phyloP scores from a whole-genome alignment of 2,329 filamentous ascomycete genomes.

The Lasiodiplodia theobromae region DNA sequence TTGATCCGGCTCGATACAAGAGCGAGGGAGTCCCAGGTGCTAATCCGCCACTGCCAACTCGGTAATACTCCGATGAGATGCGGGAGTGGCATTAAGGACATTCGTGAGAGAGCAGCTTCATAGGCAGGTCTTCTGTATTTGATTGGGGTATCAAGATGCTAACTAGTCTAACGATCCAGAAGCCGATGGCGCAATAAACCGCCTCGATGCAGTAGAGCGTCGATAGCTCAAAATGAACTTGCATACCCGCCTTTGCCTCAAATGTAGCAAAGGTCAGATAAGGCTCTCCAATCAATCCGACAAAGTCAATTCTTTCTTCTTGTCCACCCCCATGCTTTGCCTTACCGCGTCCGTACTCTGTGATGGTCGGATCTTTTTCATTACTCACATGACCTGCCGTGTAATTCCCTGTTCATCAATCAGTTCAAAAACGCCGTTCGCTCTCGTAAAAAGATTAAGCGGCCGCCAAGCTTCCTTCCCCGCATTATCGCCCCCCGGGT shows the following conservation, averaged over 20 bases:
- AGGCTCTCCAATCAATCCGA: neutral
- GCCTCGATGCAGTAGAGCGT: neutral
- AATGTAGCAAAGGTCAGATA: neutral
- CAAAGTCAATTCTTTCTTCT: neutral
- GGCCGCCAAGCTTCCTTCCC: neutral
- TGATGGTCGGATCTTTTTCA: neutral
- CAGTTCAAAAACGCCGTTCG: neutral
- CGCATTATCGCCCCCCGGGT: neutral
- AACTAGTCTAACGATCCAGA: neutral
- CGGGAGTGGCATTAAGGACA: neutral
- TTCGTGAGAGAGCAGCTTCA: neutral
- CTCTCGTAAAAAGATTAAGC: neutral
- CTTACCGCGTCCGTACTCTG: neutral
- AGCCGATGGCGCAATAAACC: neutral
- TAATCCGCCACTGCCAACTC: no score
- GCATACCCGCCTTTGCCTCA: neutral
- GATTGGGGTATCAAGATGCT: constrained; percentile 8
- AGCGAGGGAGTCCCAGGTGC: neutral
- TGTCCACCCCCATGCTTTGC: neutral
- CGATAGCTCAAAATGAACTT: neutral
- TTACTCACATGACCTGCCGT: constrained; percentile 1
- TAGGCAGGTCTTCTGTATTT: constrained; percentile 1
- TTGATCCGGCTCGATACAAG: neutral
- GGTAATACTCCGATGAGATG: no score
- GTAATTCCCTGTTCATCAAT: neutral